phyloP scores from a whole-genome alignment of 495 filamentous ascomycete species.

The Podospora australis region DNA sequence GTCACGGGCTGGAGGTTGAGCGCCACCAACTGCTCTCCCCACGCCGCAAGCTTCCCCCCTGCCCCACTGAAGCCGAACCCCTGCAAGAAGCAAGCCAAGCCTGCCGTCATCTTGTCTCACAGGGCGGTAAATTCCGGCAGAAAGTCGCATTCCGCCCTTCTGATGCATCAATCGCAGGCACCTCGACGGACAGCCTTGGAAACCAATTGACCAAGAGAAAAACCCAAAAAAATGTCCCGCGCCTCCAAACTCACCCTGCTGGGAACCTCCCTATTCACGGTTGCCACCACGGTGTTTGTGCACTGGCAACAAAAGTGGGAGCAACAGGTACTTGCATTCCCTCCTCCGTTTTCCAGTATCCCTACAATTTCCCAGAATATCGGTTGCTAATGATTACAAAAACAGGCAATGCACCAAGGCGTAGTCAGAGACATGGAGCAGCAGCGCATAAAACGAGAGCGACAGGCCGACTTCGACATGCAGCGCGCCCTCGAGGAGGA shows the following conservation, averaged over 20 bases:
- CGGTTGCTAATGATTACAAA: background rate
- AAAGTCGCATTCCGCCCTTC: no score
- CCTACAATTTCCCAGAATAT: background rate
- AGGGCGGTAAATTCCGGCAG: conserved; percentile 12
- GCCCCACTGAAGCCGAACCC: no score
- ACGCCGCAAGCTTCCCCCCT: background rate
- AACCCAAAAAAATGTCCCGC: conserved; percentile 63
- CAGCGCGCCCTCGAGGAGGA: conserved; percentile 80
- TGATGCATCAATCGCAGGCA: background rate
- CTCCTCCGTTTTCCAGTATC: conserved; percentile 9
- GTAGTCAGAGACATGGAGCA: conserved; percentile 94
- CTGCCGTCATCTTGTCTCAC: no score
- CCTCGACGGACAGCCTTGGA: background rate
- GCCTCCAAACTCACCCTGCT: conserved; percentile 81
- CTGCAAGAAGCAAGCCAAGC: background rate
- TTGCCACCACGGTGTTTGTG: conserved; percentile 74
- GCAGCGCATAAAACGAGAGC: conserved; percentile 77
- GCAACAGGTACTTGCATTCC: conserved; percentile 57
- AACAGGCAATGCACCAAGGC: conserved; percentile 89
- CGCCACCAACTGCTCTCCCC: background rate
- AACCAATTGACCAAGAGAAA: background rate
- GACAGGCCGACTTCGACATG: conserved; percentile 89
- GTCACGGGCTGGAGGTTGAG: background rate
- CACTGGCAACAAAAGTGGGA: conserved; percentile 84
- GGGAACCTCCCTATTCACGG: conserved; percentile 67